Conservation (phyloP, 225 moss, liverwort and hornwort genomes). For the Marchantia polymorpha region DNA sequence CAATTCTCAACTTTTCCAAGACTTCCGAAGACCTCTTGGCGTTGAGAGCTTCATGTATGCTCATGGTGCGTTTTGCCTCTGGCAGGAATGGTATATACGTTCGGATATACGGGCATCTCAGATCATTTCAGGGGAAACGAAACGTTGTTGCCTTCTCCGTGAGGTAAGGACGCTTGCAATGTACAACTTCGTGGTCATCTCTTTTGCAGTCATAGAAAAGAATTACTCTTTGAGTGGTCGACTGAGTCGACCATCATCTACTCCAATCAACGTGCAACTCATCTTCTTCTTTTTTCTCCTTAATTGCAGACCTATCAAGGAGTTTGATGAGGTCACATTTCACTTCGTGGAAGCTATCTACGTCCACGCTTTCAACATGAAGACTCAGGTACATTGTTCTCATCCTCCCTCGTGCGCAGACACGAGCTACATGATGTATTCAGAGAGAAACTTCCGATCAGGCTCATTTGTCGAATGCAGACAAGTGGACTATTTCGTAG, state of each 20-base stretch:
- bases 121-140: constrained; percentile 91
- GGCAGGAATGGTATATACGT: constrained; percentile 66
- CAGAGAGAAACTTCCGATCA: not conserved
- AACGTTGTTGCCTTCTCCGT: constrained; percentile 90
- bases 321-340: constrained; percentile 93
- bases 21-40: too few relatives aligned
- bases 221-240: not conserved
- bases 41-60: not conserved
- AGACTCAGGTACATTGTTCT: constrained; percentile 50
- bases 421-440: not conserved
- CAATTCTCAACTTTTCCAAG: too few relatives aligned
- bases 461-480: too few relatives aligned
- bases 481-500: too few relatives aligned
- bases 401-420: not conserved
- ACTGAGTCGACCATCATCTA: too few relatives aligned
- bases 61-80: not conserved
- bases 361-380: constrained; percentile 61
- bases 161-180: constrained; percentile 41
- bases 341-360: constrained; percentile 94
- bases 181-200: not conserved
- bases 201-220: not conserved
- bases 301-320: constrained; percentile 67
- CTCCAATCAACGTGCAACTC: too few relatives aligned
- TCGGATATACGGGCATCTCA: constrained; percentile 86
- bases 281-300: not conserved